These are phyloP conservation scores for Polymyxa betae DNA, from an alignment of 208 protist genomes.

Conservation along the genomic window DNA sequence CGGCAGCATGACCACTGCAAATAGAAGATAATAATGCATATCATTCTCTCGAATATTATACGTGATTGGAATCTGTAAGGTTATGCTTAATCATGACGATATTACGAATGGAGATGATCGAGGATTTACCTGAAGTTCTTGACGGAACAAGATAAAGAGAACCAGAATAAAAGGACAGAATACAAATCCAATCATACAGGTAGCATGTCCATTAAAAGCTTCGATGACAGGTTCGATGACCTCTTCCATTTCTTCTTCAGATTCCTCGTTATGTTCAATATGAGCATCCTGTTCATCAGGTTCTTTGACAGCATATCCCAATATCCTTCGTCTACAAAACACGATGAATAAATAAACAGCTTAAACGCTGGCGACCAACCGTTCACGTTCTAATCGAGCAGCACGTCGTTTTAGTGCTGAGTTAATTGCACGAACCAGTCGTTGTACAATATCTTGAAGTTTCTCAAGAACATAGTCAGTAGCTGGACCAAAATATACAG, in stretches of 20 bases:
- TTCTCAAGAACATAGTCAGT: not conserved
- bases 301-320: not conserved
- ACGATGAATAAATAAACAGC: no score
- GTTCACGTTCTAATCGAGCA: not conserved
- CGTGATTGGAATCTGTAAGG: conserved; percentile 47
- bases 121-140: not conserved
- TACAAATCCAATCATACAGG: not conserved
- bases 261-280: not conserved
- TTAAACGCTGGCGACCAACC: no score
- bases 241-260: conserved; percentile 9
- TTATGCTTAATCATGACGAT: not conserved
- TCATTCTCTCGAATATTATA: conserved; percentile 8
- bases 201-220: conserved; percentile 5
- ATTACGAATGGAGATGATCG: not conserved
- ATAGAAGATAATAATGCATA: conserved; percentile 10
- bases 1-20: not conserved
- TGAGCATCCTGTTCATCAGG: not conserved
- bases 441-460: not conserved
- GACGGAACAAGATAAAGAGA: conserved; percentile 9
- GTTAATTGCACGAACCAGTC: not conserved
- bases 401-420: not conserved
- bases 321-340: not conserved
- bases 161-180: not conserved
- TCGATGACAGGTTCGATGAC: conserved; percentile 45
- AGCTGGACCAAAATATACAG: not conserved